Conservation (phyloP, 805 yeast species). For the Ogataea allantospora region DNA sequence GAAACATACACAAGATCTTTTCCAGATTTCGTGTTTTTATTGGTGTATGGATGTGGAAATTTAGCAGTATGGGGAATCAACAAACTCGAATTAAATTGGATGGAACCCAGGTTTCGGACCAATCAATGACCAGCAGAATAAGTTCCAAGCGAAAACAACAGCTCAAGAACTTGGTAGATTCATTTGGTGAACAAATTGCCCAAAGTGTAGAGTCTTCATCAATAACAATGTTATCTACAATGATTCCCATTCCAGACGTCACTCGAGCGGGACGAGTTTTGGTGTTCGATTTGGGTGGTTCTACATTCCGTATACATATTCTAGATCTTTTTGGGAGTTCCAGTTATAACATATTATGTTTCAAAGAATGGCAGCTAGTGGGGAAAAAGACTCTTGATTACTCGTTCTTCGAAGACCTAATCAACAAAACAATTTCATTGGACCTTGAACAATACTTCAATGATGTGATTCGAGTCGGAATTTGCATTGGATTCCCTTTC, state of each 20-base stretch:
- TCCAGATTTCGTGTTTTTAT: not conserved
- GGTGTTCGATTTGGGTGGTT: conserved; percentile 58
- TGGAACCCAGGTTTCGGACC: not conserved
- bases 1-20: conserved; percentile 1
- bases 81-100: not conserved
- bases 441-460: conserved; percentile 1
- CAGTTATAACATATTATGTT: conserved; percentile 9
- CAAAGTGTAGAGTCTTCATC: not conserved
- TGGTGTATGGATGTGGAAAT: not conserved
- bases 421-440: conserved; percentile 36
- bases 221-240: conserved; percentile 4
- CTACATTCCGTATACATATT: conserved; percentile 43
- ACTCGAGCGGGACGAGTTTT: conserved; percentile 27
- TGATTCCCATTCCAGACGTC: not conserved
- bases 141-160: not conserved
- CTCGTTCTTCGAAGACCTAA: conserved; percentile 45
- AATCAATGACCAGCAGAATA: not conserved
- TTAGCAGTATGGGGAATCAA: conserved; percentile 1
- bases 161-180: not conserved
- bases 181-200: not conserved
- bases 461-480: conserved; percentile 38
- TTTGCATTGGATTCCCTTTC: conserved; percentile 60
- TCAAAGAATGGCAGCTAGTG: conserved; percentile 39
- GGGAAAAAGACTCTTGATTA: conserved; percentile 38
- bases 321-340: conserved; percentile 18